Evolutionary conservation across 768 basidiomycete genomes (phyloP).

Genomic region (Pleurotus citrinopileatus): DNA sequence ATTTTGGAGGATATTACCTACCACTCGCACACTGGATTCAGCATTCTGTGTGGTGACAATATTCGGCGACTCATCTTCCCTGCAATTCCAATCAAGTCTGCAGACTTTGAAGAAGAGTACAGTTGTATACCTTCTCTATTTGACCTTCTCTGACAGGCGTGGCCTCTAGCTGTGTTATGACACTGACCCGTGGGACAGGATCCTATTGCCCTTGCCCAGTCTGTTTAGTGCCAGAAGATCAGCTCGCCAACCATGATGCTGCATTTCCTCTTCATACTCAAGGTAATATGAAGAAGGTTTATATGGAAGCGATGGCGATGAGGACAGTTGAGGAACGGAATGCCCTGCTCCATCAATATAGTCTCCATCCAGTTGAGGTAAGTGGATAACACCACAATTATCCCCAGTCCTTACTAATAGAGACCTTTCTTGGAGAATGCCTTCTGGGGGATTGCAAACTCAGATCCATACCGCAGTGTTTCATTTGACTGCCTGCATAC

Average conservation of each 20-base stretch:
- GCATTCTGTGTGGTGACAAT: conserved; percentile 24
- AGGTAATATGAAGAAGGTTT: conserved; percentile 13
- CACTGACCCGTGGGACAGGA: conserved; percentile 27
- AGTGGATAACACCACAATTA: conserved; percentile 2
- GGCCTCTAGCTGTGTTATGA: conserved; percentile 32
- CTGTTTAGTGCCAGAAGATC: conserved; percentile 28
- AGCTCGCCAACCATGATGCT: conserved; percentile 20
- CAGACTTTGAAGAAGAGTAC: conserved; percentile 47
- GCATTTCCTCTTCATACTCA: conserved; percentile 16
- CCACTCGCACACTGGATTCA: conserved; percentile 19
- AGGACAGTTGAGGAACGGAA: conserved; percentile 1
- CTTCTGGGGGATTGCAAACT: conserved; percentile 33
- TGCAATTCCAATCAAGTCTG: conserved; percentile 33
- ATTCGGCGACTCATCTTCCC: conserved; percentile 28
- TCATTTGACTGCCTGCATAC: conserved; percentile 39
- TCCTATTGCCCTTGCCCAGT: conserved; percentile 33
- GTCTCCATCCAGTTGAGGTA: conserved; percentile 22
- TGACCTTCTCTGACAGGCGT: background rate
- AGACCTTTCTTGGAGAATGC: conserved; percentile 28
- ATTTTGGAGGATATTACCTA: conserved; percentile 24
- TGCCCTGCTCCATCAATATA: conserved; percentile 17
- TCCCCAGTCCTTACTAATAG: conserved; percentile 2
- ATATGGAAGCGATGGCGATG: conserved; percentile 13
- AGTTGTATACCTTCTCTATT: conserved; percentile 14
- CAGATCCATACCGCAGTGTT: conserved; percentile 29